Base-by-base conservation (phyloP, 2,329 filamentous ascomycete species). In the Pseudohalonectria lignicola region DNA sequence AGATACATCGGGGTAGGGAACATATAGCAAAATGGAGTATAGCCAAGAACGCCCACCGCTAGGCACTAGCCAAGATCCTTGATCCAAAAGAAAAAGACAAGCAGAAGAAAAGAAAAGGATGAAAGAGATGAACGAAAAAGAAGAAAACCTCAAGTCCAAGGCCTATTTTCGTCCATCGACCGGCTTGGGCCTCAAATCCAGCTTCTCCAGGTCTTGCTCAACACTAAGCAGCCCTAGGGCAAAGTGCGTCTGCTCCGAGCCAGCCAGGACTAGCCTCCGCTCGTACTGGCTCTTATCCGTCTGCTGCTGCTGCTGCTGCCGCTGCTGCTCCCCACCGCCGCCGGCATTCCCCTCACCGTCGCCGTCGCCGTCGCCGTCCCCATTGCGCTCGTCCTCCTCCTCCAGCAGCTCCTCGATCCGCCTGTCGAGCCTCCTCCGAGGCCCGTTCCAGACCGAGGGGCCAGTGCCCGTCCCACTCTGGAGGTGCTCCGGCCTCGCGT, bases 171-270 rank as follows among this genome's bases (percentile, higher is more conserved):
- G n/a, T n/a, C n/a, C n/a, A n/a, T n/a, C n/a, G n/a, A n/a, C n/a
- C n/a, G n/a, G n/a, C n/a, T n/a, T n/a, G n/a, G n/a, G n/a, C 31
- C 69, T 66, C 30, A 84, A 51, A 40, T 74, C 73, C 49, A 85
- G 57, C 48, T 63, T 67, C 44, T 76, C 68, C 45, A 92, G 66
- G 55, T 93, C 85, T 40, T 81, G 74, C 50, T 93, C 83, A n/a
- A 86, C 71, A 3, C 76, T 78, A 43, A 94, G 60, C 41, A 94
- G 53, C 1, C 88, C 88, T 54, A 93, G 69, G 2, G 86, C 86
- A 63, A 82, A 87, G 49, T 80, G 77, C 4, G 82, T 67, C 47
- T 76, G 68, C 49, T 83, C 75, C 8, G 67, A 68, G 45, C 71
- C 69, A 34, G 71, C 71, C n/a, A 82, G 61, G 17, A 79, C 70